phyloP scores from a whole-genome alignment of 2,329 filamentous ascomycete species.

The Meredithiella fracta region DNA sequence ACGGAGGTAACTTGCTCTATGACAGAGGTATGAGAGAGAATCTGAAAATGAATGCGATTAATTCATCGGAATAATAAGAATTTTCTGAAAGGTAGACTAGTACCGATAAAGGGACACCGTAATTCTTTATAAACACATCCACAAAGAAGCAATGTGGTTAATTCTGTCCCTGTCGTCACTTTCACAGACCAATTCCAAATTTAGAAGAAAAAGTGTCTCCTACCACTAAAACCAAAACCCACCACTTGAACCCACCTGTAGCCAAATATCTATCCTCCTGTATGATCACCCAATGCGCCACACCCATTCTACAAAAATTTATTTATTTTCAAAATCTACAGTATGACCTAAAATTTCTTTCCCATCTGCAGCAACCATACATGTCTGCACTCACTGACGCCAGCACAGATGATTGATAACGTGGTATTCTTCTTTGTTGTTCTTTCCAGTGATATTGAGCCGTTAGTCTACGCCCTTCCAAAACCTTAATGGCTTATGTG shows the following conservation, averaged over 20 bases:
- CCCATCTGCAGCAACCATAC: neutral
- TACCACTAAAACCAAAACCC: neutral
- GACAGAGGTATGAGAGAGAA: too few species aligned
- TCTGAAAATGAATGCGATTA: too few species aligned
- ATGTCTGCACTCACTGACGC: neutral
- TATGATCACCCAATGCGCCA: neutral
- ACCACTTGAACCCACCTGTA: neutral
- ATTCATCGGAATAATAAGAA: too few species aligned
- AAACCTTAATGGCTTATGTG: slow-evolving; percentile 3
- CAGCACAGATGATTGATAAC: neutral
- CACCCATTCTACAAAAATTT: neutral
- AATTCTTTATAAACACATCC: neutral
- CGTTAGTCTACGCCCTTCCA: neutral
- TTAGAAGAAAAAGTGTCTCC: slow-evolving; percentile 1
- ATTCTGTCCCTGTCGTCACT: neutral
- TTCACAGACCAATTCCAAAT: neutral
- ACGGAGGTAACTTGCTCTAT: neutral
- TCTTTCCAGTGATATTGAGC: neutral
- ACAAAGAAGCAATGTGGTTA: slow-evolving; percentile 2
- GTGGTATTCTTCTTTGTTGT: neutral
- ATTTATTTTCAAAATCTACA: neutral
- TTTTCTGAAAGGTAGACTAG: too few species aligned
- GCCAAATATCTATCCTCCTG: neutral
- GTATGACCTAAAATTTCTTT: neutral
- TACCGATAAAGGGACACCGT: neutral